phyloP scores from a whole-genome alignment of 495 filamentous ascomycete species.

The Friedmanniomyces simplex region DNA sequence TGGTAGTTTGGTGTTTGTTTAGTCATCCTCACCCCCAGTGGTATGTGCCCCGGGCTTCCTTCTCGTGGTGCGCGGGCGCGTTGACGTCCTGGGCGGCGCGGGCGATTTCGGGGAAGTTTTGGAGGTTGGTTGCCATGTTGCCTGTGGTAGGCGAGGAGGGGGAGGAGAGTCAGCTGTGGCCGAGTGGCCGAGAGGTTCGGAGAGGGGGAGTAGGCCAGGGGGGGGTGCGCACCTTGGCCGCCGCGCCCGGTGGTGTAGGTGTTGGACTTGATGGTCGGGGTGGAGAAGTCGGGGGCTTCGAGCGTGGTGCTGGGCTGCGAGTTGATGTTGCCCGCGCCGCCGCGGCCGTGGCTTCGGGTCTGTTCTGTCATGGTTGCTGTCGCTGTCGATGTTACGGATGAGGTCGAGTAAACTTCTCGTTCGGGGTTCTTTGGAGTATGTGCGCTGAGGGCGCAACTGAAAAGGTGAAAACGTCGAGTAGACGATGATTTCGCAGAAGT shows the following conservation, averaged over 20 bases:
- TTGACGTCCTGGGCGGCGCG: slow-evolving; percentile 74
- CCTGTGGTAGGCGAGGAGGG: slow-evolving; percentile 23
- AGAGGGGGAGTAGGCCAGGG: too few relatives aligned
- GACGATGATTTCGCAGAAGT: too few relatives aligned
- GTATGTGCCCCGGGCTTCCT: slow-evolving; percentile 25
- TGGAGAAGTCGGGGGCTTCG: slow-evolving; percentile 54
- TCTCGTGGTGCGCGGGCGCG: slow-evolving; percentile 37
- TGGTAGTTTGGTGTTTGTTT: too few relatives aligned
- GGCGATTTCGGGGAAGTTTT: slow-evolving; percentile 48
- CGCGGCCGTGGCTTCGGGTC: slow-evolving; percentile 12
- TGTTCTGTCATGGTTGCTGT: background rate
- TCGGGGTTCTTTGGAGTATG: too few relatives aligned
- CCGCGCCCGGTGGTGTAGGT: slow-evolving; percentile 76
- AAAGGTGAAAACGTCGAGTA: too few relatives aligned
- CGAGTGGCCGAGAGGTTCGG: too few relatives aligned
- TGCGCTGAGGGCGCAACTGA: too few relatives aligned
- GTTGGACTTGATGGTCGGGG: slow-evolving; percentile 70
- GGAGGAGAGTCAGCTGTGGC: too few relatives aligned
- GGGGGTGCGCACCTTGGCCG: slow-evolving; percentile 36
- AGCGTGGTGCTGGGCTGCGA: background rate
- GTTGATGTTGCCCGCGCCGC: slow-evolving; percentile 19
- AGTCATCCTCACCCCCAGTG: slow-evolving; percentile 34
- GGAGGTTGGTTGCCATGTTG: slow-evolving; percentile 34
- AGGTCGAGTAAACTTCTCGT: too few relatives aligned
- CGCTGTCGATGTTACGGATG: too few relatives aligned